Evolutionary conservation across 495 filamentous ascomycete genomes (phyloP), one percentile per base, ranked within the genome.

Genomic region (Lichenothelia convexa): DNA sequence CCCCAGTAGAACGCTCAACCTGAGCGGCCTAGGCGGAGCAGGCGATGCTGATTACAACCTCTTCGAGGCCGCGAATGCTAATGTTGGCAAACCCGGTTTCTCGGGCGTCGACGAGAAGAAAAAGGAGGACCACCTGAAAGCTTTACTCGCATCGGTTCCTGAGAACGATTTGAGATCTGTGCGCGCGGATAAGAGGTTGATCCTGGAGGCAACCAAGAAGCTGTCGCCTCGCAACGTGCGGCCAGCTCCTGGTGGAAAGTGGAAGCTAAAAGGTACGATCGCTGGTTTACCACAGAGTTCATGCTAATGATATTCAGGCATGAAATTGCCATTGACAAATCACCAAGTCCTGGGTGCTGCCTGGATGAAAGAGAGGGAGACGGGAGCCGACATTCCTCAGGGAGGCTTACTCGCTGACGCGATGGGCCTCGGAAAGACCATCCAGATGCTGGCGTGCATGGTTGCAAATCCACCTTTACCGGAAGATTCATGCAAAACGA

Each of bases 361-460:
- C 0, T 75, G 67, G 50, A 77, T 77, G 73, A 44, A 68, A 8
- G 43, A 57, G 1, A 58, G 70, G 17, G 75, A 80, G 39, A 50
- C 57, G 3, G 58, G 48, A 0, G 18, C 33, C 0, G 19, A 42
- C 0, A 35, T 45, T 9, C 68, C 70, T 0, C 48, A 48, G 17
- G 72, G 73, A 0, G 72, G 74, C 0, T 50, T 79, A 5, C 44
- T 70, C 1, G 66, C 64, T 0, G 73, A 80, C 45, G 50, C 57
- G 13, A 78, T 79, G 73, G 75, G 75, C 0, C 49, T 78, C 1
- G 77, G 77, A 0, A 82, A 17, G 11, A 32, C 42, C 8, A 16
- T 13, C 5, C 38, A 45, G 22, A 42, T 38, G 26, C 34, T 40
- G 21, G 49, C 49, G 0, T 48, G 48, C n/a, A 49, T 53, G 15